A percentile compares a stretch with the other conserved stretches of the same genome.
Evolutionary conservation across 1,284 basidiomycete species (phyloP).

Genomic region (Cronartium ribicola): DNA sequence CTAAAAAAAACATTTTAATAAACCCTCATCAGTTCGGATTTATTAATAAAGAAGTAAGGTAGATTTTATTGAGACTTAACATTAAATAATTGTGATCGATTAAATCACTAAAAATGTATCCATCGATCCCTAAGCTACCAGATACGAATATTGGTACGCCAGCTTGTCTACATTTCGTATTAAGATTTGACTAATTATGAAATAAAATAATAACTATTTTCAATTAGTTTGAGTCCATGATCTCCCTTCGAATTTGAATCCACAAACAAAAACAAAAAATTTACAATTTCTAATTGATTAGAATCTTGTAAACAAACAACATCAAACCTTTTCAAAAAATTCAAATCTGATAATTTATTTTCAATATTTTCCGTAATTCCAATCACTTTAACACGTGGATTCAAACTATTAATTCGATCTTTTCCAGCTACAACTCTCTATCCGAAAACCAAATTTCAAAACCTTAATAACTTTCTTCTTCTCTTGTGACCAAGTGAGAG

Average conservation of each 20-base stretch:
- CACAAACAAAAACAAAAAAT: conserved; percentile 48
- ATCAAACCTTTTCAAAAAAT: conserved; percentile 37
- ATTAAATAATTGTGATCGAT: conserved; percentile 75
- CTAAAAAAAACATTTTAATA: conserved; percentile 11
- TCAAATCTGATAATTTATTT: conserved; percentile 21
- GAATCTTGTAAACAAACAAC: conserved; percentile 38
- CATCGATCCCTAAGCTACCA: conserved; percentile 80
- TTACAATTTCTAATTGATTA: conserved; percentile 57
- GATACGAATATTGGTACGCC: conserved; percentile 79
- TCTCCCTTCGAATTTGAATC: too few species aligned
- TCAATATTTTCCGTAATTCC: conserved; percentile 56
- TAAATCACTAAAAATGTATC: conserved; percentile 91
- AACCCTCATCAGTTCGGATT: too few species aligned
- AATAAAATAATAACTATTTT: too few species aligned
- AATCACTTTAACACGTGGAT: conserved; percentile 81
- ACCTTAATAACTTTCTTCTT: too few species aligned
- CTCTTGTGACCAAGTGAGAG: too few species aligned
- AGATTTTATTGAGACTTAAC: conserved; percentile 56
- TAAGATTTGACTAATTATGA: conserved; percentile 63
- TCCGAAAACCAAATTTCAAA: conserved; percentile 44
- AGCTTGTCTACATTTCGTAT: conserved; percentile 67
- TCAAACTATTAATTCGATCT: conserved; percentile 76
- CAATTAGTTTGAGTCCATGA: too few species aligned
- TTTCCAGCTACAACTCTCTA: conserved; percentile 80
- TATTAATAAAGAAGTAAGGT: background rate